Conservation (phyloP, 495 filamentous ascomycete genomes). For the Achaetomiella virescens region DNA sequence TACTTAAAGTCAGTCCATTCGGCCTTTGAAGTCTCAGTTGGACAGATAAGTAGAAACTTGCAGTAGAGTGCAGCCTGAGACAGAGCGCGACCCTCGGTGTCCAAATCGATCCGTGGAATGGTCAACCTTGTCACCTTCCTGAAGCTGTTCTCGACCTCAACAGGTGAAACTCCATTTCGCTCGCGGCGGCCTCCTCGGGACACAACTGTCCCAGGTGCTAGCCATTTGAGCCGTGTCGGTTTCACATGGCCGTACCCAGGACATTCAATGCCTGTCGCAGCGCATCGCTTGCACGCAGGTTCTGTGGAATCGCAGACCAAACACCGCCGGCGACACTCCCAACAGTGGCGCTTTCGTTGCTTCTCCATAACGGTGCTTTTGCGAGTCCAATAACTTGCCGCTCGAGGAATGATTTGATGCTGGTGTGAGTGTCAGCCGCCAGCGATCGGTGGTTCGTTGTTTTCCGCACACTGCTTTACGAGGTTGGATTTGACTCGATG, state of each 20-base stretch:
- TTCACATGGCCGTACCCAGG: conserved; percentile 3
- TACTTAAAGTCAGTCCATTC: not conserved
- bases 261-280: not conserved
- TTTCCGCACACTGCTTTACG: no score
- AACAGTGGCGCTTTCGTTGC: not conserved
- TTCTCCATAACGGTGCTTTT: not conserved
- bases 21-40: not conserved
- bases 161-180: not conserved
- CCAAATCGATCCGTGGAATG: no score
- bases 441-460: no score
- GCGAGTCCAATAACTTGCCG: no score
- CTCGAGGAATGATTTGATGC: no score
- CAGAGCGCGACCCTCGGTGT: not conserved
- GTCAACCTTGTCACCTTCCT: no score
- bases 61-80: conserved; percentile 1
- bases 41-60: not conserved
- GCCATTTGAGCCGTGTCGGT: not conserved
- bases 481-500: no score
- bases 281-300: not conserved
- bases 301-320: not conserved
- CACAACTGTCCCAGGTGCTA: not conserved
- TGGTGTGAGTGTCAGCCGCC: no score
- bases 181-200: not conserved
- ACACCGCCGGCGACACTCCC: conserved; percentile 3
- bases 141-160: no score